A percentile compares a stretch with the other conserved stretches of the same genome.
phyloP scores from a whole-genome alignment of 768 basidiomycete species.

The Tulasnella sp. region DNA sequence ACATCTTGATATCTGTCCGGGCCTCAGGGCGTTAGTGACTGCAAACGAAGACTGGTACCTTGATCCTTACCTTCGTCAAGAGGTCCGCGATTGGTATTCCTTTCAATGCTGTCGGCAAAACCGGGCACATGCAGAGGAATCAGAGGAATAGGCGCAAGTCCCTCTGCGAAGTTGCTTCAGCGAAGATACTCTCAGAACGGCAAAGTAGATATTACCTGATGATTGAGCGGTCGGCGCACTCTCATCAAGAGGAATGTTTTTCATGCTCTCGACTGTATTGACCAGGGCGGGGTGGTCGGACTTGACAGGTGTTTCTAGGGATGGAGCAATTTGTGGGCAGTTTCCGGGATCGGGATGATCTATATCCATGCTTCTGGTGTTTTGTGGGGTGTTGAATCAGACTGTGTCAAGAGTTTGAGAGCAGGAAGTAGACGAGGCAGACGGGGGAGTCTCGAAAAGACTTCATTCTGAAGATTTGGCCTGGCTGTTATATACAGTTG shows the following conservation, averaged over 20 bases:
- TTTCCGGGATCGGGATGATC: neutral
- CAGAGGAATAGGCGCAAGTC: neutral
- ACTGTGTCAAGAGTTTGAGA: neutral
- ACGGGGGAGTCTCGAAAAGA: neutral
- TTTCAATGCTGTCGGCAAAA: too few species aligned
- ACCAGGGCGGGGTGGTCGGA: neutral
- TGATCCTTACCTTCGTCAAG: too few species aligned
- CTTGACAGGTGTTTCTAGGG: neutral
- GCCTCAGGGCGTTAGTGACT: too few species aligned
- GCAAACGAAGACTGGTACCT: too few species aligned
- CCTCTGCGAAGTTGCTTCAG: neutral
- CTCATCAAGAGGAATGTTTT: neutral
- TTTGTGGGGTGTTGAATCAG: neutral
- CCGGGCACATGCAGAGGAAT: too few species aligned
- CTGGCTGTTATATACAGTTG: neutral
- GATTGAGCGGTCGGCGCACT: neutral
- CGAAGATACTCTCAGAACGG: neutral
- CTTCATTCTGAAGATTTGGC: neutral
- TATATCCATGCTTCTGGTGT: neutral
- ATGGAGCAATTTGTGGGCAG: neutral
- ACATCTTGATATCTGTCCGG: too few species aligned
- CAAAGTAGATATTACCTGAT: neutral
- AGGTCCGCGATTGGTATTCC: too few species aligned
- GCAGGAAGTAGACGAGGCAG: neutral
- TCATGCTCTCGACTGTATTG: too few species aligned